These are phyloP conservation scores for Nicotiana paniculata DNA, from an alignment of 257 asterid species.

Conservation along the genomic window DNA sequence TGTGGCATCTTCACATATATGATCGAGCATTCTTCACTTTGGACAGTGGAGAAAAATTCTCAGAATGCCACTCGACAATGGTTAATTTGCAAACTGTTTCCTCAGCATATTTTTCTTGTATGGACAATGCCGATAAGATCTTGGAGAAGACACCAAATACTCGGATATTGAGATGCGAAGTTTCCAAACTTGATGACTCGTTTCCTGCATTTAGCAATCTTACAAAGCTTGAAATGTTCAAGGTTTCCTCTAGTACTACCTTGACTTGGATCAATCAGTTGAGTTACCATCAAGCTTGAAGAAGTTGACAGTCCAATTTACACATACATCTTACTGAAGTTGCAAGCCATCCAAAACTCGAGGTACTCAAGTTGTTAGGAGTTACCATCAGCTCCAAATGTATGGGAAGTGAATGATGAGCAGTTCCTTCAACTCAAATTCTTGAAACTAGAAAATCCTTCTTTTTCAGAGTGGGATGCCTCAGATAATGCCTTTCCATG, in stretches of 20 bases:
- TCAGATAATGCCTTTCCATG: too few relatives aligned
- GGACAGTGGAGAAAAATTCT: background rate
- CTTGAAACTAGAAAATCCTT: too few relatives aligned
- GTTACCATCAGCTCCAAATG: too few relatives aligned
- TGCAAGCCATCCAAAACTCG: too few relatives aligned
- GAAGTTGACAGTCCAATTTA: background rate
- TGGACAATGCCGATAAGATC: background rate
- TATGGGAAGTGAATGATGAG: too few relatives aligned
- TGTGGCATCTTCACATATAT: slow-evolving; percentile 3
- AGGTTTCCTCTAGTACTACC: background rate
- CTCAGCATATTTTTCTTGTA: background rate
- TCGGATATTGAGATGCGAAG: background rate
- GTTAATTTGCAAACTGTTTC: background rate
- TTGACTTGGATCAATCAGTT: background rate
- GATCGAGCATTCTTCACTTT: background rate
- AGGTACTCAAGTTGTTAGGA: too few relatives aligned
- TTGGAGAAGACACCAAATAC: background rate
- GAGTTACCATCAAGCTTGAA: background rate
- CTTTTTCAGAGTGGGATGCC: too few relatives aligned
- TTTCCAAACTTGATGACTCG: background rate
- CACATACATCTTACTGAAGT: background rate
- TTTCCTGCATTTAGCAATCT: background rate
- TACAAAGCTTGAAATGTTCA: background rate
- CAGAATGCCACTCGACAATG: background rate
- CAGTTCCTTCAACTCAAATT: too few relatives aligned